Evolutionary conservation across 768 basidiomycete species (phyloP).

Genomic region (Tricholoma matsutake): DNA sequence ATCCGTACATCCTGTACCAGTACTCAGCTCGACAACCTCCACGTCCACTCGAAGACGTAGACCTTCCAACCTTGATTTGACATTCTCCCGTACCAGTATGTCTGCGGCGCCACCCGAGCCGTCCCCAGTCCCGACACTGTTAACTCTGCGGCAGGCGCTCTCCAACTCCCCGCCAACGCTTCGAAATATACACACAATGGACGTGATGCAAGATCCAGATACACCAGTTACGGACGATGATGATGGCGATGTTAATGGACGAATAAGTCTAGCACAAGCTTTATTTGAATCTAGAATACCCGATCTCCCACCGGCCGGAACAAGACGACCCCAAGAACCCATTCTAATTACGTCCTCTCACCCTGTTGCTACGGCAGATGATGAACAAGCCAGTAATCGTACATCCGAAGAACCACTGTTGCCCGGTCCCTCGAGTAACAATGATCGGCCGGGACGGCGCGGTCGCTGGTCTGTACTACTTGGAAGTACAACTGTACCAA

Average conservation of each 20-base stretch:
- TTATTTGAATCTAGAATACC: conserved; percentile 79
- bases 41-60: conserved; percentile 45
- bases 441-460: conserved; percentile 40
- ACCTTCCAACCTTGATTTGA: conserved; percentile 68
- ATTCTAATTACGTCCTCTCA: conserved; percentile 55
- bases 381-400: conserved; percentile 44
- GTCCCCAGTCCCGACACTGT: conserved; percentile 59
- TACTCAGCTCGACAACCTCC: conserved; percentile 16
- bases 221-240: conserved; percentile 52
- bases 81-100: conserved; percentile 35
- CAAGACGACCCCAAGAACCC: conserved; percentile 62
- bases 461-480: conserved; percentile 75
- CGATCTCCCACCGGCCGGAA: conserved; percentile 67
- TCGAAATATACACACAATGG: conserved; percentile 16
- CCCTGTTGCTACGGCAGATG: conserved; percentile 36
- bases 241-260: conserved; percentile 62
- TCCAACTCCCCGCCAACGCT: conserved; percentile 40
- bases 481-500: conserved; percentile 18
- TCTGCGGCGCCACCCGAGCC: conserved; percentile 42
- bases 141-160: conserved; percentile 65
- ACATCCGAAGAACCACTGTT: conserved; percentile 42
- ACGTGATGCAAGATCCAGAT: conserved; percentile 29
- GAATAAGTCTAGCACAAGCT: conserved; percentile 70
- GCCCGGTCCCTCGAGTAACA: conserved; percentile 27
- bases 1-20: conserved; percentile 14